These are phyloP conservation scores for Sugiyamaella valdiviana DNA, from an alignment of 805 yeast genomes.

Conservation along the genomic window DNA sequence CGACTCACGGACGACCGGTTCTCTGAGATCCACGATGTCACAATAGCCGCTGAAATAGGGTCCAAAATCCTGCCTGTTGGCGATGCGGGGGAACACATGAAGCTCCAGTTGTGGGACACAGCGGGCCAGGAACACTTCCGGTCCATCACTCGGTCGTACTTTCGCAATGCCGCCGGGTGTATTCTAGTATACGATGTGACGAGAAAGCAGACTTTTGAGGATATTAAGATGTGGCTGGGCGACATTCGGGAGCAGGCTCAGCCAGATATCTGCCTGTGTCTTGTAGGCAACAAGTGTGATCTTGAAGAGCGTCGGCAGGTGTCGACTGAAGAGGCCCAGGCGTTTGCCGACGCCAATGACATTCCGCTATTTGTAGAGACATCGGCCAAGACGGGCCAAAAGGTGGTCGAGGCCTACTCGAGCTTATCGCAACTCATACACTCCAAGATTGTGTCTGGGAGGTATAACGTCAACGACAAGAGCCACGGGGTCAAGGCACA, in stretches of 20 bases:
- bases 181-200: constrained; percentile 34
- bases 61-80: constrained; percentile 32
- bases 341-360: constrained; percentile 46
- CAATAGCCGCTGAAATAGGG: constrained; percentile 36
- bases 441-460: constrained; percentile 28
- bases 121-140: constrained; percentile 35
- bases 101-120: constrained; percentile 34
- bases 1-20: constrained; percentile 33
- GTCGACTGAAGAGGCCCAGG: constrained; percentile 28
- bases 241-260: constrained; percentile 69
- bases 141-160: constrained; percentile 33
- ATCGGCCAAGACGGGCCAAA: constrained; percentile 60
- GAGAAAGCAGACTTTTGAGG: constrained; percentile 29
- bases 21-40: constrained; percentile 32
- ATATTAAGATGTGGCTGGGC: constrained; percentile 55
- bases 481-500: constrained; percentile 25
- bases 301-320: constrained; percentile 34
- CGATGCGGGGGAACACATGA: constrained; percentile 24
- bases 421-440: constrained; percentile 31
- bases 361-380: constrained; percentile 42
- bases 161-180: constrained; percentile 35
- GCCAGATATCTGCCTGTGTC: constrained; percentile 61
- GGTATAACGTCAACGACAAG: constrained; percentile 27
- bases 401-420: constrained; percentile 43
- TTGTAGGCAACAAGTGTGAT: constrained; percentile 79